Evolutionary conservation across 2,329 filamentous ascomycete genomes (phyloP), one percentile per base, ranked within the genome.

Genomic region (Colletotrichum noveboracense): DNA sequence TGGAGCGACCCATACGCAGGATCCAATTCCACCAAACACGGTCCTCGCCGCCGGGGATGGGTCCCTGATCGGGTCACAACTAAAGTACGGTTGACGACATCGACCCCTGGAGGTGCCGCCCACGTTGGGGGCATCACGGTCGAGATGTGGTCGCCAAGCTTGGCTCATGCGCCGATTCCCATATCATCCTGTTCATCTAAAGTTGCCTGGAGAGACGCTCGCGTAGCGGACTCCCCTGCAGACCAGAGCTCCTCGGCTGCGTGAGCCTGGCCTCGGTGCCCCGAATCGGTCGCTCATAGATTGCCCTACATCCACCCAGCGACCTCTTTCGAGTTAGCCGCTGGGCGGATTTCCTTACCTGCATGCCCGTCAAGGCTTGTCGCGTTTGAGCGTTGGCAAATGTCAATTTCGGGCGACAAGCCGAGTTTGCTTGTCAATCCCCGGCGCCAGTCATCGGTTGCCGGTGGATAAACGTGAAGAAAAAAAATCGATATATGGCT

Each of bases 101-200:
- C 60, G 18, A 66, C 64, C 71, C 74, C 58, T 74, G 70, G 18
- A 38, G 13, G 26, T 21, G 30, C 32, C 43, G 28, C 43, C 30
- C 68, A 56, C 30, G 60, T 56, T 69, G 16, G 24, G 13, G 52
- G 62, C 32, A 28, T 64, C 58, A 24, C 60, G 60, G 58, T 36
- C 24, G 56, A 64, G 24, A 70, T 64, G 43, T 18, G 16, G 38
- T 24, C 43, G 64, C 73, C 70, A 65, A 73, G 73, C 43, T 21
- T 36, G 34, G 64, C 70, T 65, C 56, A 73, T 73, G 70, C 70
- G 56, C 70, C 73, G 74, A 52, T 74, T 69, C 28, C 48, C 18
- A 36, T 60, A 12, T 74, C 64, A 48, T 74, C 74, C 74, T 66
- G 74, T 76, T 76, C 74, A 76, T 76, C 74, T 74, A 69, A 76